A percentile compares a stretch with the other conserved stretches of the same genome.
Evolutionary conservation across 2,329 filamentous ascomycete genomes (phyloP).

Genomic region (Fusarium verticillioides): DNA sequence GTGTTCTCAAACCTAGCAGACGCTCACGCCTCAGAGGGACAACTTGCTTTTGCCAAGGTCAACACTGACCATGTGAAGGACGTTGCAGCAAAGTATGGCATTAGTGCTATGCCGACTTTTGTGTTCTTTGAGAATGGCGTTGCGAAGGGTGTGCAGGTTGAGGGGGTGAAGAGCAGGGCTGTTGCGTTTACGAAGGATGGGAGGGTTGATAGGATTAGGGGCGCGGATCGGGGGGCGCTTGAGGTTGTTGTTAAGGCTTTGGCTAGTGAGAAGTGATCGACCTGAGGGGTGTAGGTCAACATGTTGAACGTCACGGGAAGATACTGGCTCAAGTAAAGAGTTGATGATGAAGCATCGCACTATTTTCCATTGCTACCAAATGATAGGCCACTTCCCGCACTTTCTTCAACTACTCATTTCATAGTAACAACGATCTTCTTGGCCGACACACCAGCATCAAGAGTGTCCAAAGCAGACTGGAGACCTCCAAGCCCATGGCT

Average conservation of each 20-base stretch:
- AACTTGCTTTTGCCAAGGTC: slow-evolving; percentile 82
- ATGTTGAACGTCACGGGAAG: neutral
- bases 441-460: slow-evolving; percentile 4
- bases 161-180: slow-evolving; percentile 37
- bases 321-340: no score
- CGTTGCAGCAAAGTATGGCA: slow-evolving; percentile 77
- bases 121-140: slow-evolving; percentile 81
- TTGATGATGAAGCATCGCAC: neutral
- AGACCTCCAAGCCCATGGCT: slow-evolving; percentile 1
- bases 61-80: slow-evolving; percentile 85
- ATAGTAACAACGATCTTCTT: slow-evolving; percentile 15
- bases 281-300: neutral
- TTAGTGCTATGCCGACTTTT: slow-evolving; percentile 94
- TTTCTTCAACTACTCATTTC: neutral
- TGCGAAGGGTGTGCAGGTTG: slow-evolving; percentile 43
- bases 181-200: slow-evolving; percentile 43
- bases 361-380: neutral
- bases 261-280: slow-evolving; percentile 18
- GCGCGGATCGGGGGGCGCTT: slow-evolving; percentile 45
- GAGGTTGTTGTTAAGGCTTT: slow-evolving; percentile 44
- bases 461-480: neutral
- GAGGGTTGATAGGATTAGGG: slow-evolving; percentile 45
- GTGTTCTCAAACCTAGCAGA: slow-evolving; percentile 58
- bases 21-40: slow-evolving; percentile 51
- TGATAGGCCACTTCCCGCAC: neutral